These are phyloP conservation scores for Sanghuangporus sanghuang DNA, from an alignment of 1,284 basidiomycete species.

Conservation along the genomic window DNA sequence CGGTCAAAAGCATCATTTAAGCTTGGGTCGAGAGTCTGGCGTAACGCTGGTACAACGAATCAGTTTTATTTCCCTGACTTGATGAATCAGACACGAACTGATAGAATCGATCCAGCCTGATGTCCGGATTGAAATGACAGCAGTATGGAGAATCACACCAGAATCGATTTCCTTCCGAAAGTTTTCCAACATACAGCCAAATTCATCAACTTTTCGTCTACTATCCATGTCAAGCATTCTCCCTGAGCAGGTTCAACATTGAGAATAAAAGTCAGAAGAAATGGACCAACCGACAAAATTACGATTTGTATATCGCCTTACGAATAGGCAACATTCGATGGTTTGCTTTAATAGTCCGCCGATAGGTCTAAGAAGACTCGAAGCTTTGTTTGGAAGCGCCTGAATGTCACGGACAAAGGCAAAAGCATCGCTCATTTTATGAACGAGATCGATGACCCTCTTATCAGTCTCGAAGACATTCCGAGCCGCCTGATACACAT, in stretches of 20 bases:
- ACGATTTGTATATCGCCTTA: conserved; percentile 7
- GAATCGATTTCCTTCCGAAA: not conserved
- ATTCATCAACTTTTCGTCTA: not conserved
- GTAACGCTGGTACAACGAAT: not conserved
- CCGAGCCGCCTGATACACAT: not conserved
- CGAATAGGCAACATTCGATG: conserved; percentile 13
- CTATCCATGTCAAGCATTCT: not conserved
- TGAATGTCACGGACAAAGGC: conserved; percentile 3
- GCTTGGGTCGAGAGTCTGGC: not conserved
- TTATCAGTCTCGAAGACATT: conserved; percentile 13
- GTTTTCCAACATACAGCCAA: not conserved
- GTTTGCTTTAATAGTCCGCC: conserved; percentile 6
- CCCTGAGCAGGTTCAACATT: not conserved
- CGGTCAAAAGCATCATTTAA: conserved; percentile 3
- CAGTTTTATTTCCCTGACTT: not conserved
- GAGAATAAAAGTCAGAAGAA: not conserved
- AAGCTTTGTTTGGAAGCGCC: not conserved
- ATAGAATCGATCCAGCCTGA: not conserved
- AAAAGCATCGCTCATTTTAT: conserved; percentile 3
- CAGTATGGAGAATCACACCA: not conserved
- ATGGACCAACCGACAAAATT: conserved; percentile 6
- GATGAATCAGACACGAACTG: not conserved
- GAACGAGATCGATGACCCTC: conserved; percentile 5
- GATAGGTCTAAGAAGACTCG: not conserved
- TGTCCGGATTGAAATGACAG: not conserved